phyloP scores from a whole-genome alignment of 352 stramenopile species.

The Pilasporangium apinafurcum region DNA sequence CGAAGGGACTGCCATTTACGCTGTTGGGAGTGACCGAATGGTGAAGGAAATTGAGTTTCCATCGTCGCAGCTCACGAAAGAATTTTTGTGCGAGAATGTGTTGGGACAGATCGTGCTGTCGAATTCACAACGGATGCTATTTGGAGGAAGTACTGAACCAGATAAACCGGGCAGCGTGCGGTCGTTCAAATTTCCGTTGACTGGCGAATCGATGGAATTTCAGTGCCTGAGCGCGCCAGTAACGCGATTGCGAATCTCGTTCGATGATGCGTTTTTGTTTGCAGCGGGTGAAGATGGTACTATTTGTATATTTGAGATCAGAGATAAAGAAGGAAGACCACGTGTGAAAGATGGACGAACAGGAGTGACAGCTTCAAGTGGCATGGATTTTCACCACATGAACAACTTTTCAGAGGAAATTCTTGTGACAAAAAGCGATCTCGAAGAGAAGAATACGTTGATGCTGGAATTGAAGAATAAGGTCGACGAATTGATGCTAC shows the following conservation, averaged over 20 bases:
- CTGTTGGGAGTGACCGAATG: slow-evolving; percentile 84
- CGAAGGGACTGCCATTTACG: slow-evolving; percentile 74
- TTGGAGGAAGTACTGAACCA: slow-evolving; percentile 72
- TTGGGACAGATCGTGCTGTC: slow-evolving; percentile 85
- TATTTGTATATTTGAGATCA: slow-evolving; percentile 85
- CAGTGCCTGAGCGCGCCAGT: slow-evolving; percentile 72
- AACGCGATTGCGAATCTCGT: slow-evolving; percentile 78
- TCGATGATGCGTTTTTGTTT: slow-evolving; percentile 88
- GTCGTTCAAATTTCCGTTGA: slow-evolving; percentile 89
- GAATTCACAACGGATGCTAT: slow-evolving; percentile 84
- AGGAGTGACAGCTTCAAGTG: slow-evolving; percentile 1
- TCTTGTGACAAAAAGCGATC: slow-evolving; percentile 85
- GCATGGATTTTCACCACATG: slow-evolving; percentile 10
- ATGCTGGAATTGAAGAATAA: slow-evolving; percentile 94
- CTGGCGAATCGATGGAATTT: slow-evolving; percentile 86
- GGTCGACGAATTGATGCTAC: slow-evolving; percentile 90
- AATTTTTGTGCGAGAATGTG: slow-evolving; percentile 74
- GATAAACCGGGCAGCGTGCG: slow-evolving; percentile 72
- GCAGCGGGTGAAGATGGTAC: slow-evolving; percentile 83
- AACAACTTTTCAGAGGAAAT: slow-evolving; percentile 68
- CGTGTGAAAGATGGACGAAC: slow-evolving; percentile 23
- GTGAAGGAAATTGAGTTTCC: slow-evolving; percentile 89
- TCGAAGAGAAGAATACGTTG: slow-evolving; percentile 90
- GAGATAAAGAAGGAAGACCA: slow-evolving; percentile 78
- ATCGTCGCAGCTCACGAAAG: slow-evolving; percentile 64